Conservation (phyloP, 495 filamentous ascomycete species). For the Aspergillus nanangensis region DNA sequence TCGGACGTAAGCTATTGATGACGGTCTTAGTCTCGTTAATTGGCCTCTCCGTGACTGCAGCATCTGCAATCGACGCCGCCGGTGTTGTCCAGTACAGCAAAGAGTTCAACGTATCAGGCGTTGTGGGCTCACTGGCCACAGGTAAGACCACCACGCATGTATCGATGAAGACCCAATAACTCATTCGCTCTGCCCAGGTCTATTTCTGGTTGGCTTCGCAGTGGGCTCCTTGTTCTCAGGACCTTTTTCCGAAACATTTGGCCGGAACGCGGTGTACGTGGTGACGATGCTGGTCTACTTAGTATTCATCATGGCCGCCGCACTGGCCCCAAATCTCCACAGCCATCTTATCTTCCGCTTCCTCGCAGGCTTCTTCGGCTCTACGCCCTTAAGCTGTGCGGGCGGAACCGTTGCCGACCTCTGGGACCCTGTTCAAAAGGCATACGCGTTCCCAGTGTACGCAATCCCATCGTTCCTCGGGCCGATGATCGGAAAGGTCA, state of each 20-base stretch:
- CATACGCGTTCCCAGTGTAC: constrained; percentile 38
- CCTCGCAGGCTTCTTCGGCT: constrained; percentile 40
- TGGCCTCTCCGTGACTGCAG: constrained; percentile 43
- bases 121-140: constrained; percentile 41
- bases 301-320: constrained; percentile 42
- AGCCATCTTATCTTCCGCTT: constrained; percentile 42
- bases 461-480: constrained; percentile 35
- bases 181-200: not conserved
- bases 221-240: constrained; percentile 41
- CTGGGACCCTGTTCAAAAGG: constrained; percentile 36
- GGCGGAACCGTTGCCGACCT: constrained; percentile 43
- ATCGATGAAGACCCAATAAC: not conserved
- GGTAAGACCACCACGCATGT: not conserved
- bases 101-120: constrained; percentile 45
- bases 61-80: constrained; percentile 46
- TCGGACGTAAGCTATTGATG: constrained; percentile 27
- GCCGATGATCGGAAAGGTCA: constrained; percentile 34
- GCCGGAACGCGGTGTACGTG: constrained; percentile 51
- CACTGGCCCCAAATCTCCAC: constrained; percentile 37
- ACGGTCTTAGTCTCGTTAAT: constrained; percentile 48
- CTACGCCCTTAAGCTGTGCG: constrained; percentile 40
- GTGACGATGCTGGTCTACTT: constrained; percentile 35
- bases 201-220: constrained; percentile 46
- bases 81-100: constrained; percentile 33
- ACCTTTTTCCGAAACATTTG: constrained; percentile 52